Percentiles rank a stretch among this genome's conserved stretches.
Conservation (phyloP, 2,329 filamentous ascomycete species). For the Aureobasidium vineae region DNA sequence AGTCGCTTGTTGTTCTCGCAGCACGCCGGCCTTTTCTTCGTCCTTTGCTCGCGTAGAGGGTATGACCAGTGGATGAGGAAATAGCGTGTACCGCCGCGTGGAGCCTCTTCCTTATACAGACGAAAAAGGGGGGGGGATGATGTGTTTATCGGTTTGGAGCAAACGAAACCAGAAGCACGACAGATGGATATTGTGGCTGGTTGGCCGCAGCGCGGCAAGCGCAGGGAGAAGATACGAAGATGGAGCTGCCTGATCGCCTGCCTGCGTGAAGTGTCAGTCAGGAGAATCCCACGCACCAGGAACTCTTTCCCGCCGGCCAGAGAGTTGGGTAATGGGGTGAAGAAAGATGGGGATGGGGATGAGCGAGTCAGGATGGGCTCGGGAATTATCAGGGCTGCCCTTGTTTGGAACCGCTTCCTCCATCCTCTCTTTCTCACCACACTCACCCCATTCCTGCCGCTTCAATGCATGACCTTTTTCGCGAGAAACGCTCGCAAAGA, state of each 20-base stretch:
- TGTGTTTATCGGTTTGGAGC: background rate
- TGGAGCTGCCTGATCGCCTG: constrained; percentile 4
- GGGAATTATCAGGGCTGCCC: background rate
- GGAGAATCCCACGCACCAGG: constrained; percentile 13
- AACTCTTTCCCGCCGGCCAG: constrained; percentile 6
- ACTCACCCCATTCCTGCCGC: background rate
- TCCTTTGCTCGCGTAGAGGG: constrained; percentile 17
- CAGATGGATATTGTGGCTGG: constrained; percentile 17
- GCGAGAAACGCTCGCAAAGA: background rate
- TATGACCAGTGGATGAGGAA: constrained; percentile 5
- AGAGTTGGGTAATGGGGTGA: background rate
- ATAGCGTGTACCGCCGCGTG: constrained; percentile 11
- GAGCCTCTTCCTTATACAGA: constrained; percentile 24
- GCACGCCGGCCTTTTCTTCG: constrained; percentile 12
- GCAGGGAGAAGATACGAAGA: background rate
- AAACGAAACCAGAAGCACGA: constrained; percentile 24
- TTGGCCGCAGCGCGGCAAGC: background rate
- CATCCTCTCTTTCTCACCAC: background rate
- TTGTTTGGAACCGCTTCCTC: background rate
- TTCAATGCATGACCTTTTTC: background rate
- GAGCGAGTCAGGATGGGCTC: constrained; percentile 6
- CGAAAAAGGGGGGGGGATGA: background rate
- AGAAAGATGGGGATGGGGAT: constrained; percentile 3
- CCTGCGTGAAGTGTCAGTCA: background rate
- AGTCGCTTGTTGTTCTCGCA: constrained; percentile 10